Conservation (phyloP, 2,329 filamentous ascomycete species). For the Mollisia scopiformis region DNA sequence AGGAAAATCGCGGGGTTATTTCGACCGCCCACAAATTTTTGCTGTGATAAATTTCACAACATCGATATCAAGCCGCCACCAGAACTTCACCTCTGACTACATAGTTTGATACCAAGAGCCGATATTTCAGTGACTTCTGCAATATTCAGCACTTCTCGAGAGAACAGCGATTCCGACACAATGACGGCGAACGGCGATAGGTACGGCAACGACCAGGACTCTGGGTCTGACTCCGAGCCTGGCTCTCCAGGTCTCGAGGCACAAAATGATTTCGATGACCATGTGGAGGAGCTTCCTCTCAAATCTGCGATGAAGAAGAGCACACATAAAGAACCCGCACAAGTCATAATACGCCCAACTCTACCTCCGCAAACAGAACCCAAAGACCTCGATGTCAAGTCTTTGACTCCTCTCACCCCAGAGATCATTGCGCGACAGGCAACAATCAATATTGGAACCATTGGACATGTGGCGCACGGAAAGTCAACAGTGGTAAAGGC, state of each 20-base stretch:
- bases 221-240: constrained; percentile 56
- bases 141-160: background rate
- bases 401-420: constrained; percentile 82
- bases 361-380: constrained; percentile 93
- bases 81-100: constrained; percentile 12
- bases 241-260: constrained; percentile 55
- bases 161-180: constrained; percentile 19
- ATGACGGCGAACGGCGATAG: constrained; percentile 57
- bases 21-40: constrained; percentile 9
- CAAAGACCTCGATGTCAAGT: constrained; percentile 80
- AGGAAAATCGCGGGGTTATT: background rate
- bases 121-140: background rate
- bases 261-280: constrained; percentile 59
- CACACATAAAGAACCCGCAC: constrained; percentile 55
- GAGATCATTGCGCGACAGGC: constrained; percentile 98
- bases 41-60: constrained; percentile 4
- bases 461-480: constrained; percentile 98
- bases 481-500: constrained; percentile 99
- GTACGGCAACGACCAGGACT: constrained; percentile 73
- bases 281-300: constrained; percentile 59
- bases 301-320: constrained; percentile 90
- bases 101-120: constrained; percentile 11
- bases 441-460: constrained; percentile 98
- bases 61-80: constrained; percentile 16
- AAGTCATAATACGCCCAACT: constrained; percentile 62